Base-by-base conservation (phyloP, 129 eudicot genomes). In the Centrapalus pauciflorus region DNA sequence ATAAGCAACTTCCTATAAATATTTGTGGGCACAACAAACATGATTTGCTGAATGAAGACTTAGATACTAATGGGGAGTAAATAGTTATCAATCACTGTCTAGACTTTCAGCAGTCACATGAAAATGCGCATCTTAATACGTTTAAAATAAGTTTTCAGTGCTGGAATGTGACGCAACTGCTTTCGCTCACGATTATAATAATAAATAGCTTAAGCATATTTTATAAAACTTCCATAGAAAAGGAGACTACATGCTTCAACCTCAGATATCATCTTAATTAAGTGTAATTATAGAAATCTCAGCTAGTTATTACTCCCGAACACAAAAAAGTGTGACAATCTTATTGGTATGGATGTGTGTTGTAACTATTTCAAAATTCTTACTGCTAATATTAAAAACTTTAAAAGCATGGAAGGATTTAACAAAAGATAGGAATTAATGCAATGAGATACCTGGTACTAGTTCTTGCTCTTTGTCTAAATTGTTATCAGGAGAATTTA, bases 381-480 rank as follows among this genome's bases (percentile, higher is more conserved):
- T 40, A 7, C 21, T 26, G 30, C 68, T 20, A 58, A 30, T 5
- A 1, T 19, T 5, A 43, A 56, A 11, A 23, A 32, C 27, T 55
- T 37, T 25, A 54, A 4, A 55, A 26, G 16, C 64, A 35, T 54
- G 10, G 13, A 23, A 55, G 1, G 35, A 30, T 20, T 43, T 21
- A 12, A 13, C 9, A 46, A 70, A 50, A 23, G 10, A 66, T 20
- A 7, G 14, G 55, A 55, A 38, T 8, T 58, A 4, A 12, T 77
- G 68, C 48, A 34, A 51, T 0, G n/a, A 30, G 23, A 28, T 79
- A 93, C 99, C 99, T 76, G 87, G 64, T 40, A 66, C 71, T 46
- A 45, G 67, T 69, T 89, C 95, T 88, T 89, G 95, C 12, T 78
- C 80, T 66, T 80, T 89, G 76, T 89, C 96, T 21, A 71, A 12